A percentile compares a stretch with the other conserved stretches of the same genome.
Conservation (phyloP, 768 basidiomycete genomes). For the Suillus luteus region DNA sequence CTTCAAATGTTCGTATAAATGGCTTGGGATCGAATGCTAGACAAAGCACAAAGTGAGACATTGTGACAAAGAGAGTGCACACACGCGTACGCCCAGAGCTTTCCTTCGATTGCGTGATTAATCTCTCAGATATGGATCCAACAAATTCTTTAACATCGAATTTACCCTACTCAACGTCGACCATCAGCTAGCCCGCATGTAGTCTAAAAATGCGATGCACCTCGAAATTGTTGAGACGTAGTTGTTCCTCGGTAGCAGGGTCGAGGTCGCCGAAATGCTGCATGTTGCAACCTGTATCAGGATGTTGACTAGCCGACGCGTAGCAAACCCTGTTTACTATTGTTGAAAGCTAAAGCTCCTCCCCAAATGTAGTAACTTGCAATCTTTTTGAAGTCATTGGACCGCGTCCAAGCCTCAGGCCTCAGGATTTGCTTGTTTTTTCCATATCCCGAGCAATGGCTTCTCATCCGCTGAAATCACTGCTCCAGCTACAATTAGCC, state of each 20-base stretch:
- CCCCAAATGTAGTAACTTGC: not conserved
- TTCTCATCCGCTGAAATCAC: slow-evolving; percentile 55
- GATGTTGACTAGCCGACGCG: slow-evolving; percentile 11
- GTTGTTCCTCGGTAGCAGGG: slow-evolving; percentile 52
- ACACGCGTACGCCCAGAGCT: slow-evolving; percentile 75
- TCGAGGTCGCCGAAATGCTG: slow-evolving; percentile 43
- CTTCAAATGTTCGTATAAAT: slow-evolving; percentile 90
- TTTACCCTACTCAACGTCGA: slow-evolving; percentile 58
- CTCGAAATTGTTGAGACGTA: slow-evolving; percentile 58
- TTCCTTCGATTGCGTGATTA: slow-evolving; percentile 83
- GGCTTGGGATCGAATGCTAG: slow-evolving; percentile 93
- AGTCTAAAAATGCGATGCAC: slow-evolving; percentile 31
- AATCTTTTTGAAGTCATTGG: slow-evolving; percentile 1
- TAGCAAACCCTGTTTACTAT: slow-evolving; percentile 28
- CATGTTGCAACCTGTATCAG: slow-evolving; percentile 19
- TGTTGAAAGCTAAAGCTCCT: slow-evolving; percentile 32
- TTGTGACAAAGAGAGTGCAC: slow-evolving; percentile 1
- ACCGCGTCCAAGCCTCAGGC: not conserved
- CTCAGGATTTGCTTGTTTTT: not conserved
- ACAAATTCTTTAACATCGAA: slow-evolving; percentile 93
- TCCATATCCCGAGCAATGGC: slow-evolving; percentile 39
- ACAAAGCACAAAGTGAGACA: slow-evolving; percentile 14
- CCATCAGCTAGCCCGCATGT: slow-evolving; percentile 15
- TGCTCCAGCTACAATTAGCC: slow-evolving; percentile 72
- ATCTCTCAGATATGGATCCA: slow-evolving; percentile 80